A percentile compares a stretch with the other conserved stretches of the same genome.
phyloP scores from a whole-genome alignment of 2,329 filamentous ascomycete genomes.

The Aspergillus sp. region DNA sequence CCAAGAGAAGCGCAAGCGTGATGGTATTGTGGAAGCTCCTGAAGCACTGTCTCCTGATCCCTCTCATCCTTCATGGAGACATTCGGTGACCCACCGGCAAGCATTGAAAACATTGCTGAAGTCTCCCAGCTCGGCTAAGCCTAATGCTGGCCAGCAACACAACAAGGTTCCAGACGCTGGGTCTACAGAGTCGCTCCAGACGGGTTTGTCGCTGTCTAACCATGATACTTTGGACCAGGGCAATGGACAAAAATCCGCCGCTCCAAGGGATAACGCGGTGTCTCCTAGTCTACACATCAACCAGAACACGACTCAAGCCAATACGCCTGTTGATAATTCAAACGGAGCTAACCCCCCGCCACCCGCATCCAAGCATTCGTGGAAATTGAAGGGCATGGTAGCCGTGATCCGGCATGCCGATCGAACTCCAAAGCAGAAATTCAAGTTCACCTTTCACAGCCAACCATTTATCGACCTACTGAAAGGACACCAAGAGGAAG shows the following conservation, averaged over 20 bases:
- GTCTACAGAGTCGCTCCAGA: constrained; percentile 50
- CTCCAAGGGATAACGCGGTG: constrained; percentile 28
- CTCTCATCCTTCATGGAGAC: constrained; percentile 40
- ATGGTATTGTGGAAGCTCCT: constrained; percentile 38
- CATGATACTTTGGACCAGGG: constrained; percentile 36
- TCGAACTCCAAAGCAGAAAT: constrained; percentile 97
- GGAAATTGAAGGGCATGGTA: constrained; percentile 98
- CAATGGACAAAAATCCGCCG: constrained; percentile 17
- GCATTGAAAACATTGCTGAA: constrained; percentile 65
- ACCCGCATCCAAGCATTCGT: constrained; percentile 83
- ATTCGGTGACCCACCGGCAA: constrained; percentile 51
- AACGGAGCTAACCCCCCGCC: constrained; percentile 48
- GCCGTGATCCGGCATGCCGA: constrained; percentile 96
- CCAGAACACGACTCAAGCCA: constrained; percentile 33
- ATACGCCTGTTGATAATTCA: constrained; percentile 29
- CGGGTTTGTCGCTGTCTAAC: constrained; percentile 39
- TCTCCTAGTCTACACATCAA: constrained; percentile 28
- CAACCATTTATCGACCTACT: constrained; percentile 93
- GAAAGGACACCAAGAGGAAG: constrained; percentile 94
- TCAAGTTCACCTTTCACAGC: constrained; percentile 98
- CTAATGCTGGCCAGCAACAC: constrained; percentile 54
- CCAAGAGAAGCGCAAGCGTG: constrained; percentile 64
- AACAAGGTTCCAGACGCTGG: constrained; percentile 46
- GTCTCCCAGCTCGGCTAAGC: constrained; percentile 66
- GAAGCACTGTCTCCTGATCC: constrained; percentile 42